These are phyloP conservation scores for Funneliformis caledonium DNA, from an alignment of 371 early-diverging fungal species.

Conservation along the genomic window DNA sequence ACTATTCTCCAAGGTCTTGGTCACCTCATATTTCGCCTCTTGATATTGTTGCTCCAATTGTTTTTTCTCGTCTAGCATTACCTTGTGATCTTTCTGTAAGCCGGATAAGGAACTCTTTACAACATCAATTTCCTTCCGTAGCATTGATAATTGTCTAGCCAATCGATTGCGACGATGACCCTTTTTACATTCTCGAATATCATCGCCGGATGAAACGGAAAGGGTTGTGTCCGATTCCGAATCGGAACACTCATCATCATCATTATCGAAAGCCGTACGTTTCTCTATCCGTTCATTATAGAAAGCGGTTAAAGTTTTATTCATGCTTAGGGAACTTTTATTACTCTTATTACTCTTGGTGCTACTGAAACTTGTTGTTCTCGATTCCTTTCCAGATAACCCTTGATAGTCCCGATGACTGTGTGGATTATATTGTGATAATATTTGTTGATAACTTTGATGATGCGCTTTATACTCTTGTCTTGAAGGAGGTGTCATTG, in stretches of 20 bases:
- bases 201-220: not conserved
- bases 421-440: not conserved
- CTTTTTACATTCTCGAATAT: not conserved
- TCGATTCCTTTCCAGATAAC: not conserved
- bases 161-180: not conserved
- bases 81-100: slow-evolving; percentile 30
- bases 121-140: slow-evolving; percentile 35
- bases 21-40: slow-evolving; percentile 28
- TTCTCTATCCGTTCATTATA: slow-evolving; percentile 40
- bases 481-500: slow-evolving; percentile 32
- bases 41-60: slow-evolving; percentile 34
- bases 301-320: not conserved
- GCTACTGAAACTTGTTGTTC: slow-evolving; percentile 2
- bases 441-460: not conserved
- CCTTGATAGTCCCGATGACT: not conserved
- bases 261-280: slow-evolving; percentile 26
- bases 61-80: slow-evolving; percentile 36
- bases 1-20: slow-evolving; percentile 31
- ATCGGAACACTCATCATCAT: not conserved
- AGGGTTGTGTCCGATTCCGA: not conserved
- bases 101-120: slow-evolving; percentile 27
- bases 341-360: not conserved
- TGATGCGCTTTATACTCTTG: not conserved
- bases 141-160: slow-evolving; percentile 3
- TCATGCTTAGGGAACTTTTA: not conserved